Evolutionary conservation across 495 filamentous ascomycete species (phyloP).

Genomic region (Penicillium alfredii): DNA sequence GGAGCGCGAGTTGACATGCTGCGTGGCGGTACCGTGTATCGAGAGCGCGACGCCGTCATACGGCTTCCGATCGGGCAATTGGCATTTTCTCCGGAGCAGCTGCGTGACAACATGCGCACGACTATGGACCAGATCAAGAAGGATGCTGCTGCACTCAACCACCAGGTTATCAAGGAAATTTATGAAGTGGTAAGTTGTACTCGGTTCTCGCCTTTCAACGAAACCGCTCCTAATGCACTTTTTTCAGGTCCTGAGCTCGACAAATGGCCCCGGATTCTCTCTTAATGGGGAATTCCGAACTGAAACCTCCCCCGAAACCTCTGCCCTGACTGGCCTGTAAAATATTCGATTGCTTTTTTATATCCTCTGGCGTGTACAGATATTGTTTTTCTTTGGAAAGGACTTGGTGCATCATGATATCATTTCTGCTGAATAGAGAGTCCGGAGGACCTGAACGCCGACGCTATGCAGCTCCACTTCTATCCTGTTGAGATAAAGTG

Average conservation of each 20-base stretch:
- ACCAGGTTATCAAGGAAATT: slow-evolving; percentile 71
- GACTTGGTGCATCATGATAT: slow-evolving; percentile 49
- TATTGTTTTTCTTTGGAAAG: slow-evolving; percentile 43
- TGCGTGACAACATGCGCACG: slow-evolving; percentile 76
- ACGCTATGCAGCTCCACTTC: slow-evolving; percentile 37
- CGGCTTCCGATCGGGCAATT: slow-evolving; percentile 86
- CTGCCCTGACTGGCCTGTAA: slow-evolving; percentile 38
- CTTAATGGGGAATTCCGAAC: slow-evolving; percentile 70
- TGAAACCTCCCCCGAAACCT: slow-evolving; percentile 48
- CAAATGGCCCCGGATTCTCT: slow-evolving; percentile 77
- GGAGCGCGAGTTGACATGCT: slow-evolving; percentile 63
- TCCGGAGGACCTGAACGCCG: slow-evolving; percentile 28
- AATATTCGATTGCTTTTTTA: slow-evolving; percentile 28
- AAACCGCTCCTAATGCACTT: too few species aligned
- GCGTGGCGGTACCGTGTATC: slow-evolving; percentile 77
- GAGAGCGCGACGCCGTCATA: slow-evolving; percentile 78
- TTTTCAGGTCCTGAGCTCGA: slow-evolving; percentile 78
- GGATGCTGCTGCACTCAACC: slow-evolving; percentile 62
- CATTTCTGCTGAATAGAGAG: slow-evolving; percentile 35
- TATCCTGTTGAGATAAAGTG: slow-evolving; percentile 1
- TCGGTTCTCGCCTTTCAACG: too few species aligned
- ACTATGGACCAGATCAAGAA: slow-evolving; percentile 73
- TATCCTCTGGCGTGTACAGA: slow-evolving; percentile 36
- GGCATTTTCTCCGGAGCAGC: slow-evolving; percentile 78
- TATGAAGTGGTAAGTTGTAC: slow-evolving; percentile 83